These are phyloP conservation scores for Rutstroemia sp. DNA, from an alignment of 2,329 filamentous ascomycete species.

Conservation along the genomic window DNA sequence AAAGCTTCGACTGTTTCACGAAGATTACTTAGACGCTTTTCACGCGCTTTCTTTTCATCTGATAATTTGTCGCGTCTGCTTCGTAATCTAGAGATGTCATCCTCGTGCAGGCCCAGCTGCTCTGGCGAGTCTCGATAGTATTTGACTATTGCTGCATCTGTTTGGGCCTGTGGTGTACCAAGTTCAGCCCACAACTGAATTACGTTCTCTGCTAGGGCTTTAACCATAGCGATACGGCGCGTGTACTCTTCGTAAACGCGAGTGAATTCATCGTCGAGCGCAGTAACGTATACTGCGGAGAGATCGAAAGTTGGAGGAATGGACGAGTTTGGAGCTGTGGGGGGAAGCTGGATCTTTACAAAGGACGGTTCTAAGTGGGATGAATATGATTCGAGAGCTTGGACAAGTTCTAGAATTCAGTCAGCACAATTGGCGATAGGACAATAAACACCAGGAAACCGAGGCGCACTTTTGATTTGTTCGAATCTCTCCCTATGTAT, in stretches of 20 bases:
- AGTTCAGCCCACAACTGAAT: constrained; percentile 95
- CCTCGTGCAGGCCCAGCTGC: constrained; percentile 84
- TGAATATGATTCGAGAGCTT: constrained; percentile 92
- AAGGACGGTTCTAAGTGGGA: constrained; percentile 90
- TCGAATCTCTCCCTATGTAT: constrained; percentile 88
- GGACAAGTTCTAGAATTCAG: constrained; percentile 64
- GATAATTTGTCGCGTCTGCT: constrained; percentile 72
- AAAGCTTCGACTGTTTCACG: constrained; percentile 71
- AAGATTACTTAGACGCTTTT: constrained; percentile 68
- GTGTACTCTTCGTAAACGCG: constrained; percentile 96
- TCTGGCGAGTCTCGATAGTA: constrained; percentile 86
- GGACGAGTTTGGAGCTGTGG: constrained; percentile 67
- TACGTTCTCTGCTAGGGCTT: constrained; percentile 70
- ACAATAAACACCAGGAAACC: too few species aligned
- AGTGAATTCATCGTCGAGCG: constrained; percentile 84
- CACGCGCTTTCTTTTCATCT: constrained; percentile 82
- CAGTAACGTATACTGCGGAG: constrained; percentile 80
- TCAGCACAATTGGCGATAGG: too few species aligned
- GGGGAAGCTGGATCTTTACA: constrained; percentile 76
- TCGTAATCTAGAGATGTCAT: constrained; percentile 69
- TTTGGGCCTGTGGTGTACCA: constrained; percentile 87
- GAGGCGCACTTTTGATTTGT: constrained; percentile 73
- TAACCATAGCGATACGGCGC: constrained; percentile 68
- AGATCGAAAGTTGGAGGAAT: constrained; percentile 83
- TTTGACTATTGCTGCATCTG: constrained; percentile 80